Evolutionary conservation across 192 early-diverging fungal species (phyloP).

Genomic region (Mortierella alpina): DNA sequence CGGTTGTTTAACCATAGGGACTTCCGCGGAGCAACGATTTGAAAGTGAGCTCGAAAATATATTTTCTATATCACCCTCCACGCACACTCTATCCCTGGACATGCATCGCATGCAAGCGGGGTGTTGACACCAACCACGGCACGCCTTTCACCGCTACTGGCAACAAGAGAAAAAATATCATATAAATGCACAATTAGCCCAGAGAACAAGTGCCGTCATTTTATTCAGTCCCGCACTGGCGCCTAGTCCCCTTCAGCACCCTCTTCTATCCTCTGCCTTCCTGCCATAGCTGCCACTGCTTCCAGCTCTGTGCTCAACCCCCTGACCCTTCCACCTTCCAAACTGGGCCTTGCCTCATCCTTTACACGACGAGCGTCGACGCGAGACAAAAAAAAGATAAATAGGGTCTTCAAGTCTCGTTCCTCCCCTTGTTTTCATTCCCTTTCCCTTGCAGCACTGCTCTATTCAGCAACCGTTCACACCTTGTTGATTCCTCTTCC

Average conservation of each 20-base stretch:
- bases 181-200: too few relatives aligned
- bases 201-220: too few relatives aligned
- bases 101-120: too few relatives aligned
- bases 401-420: background rate
- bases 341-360: background rate
- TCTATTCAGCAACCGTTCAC: background rate
- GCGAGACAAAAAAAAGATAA: too few relatives aligned
- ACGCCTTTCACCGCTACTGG: too few relatives aligned
- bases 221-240: background rate
- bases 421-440: background rate
- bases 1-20: too few relatives aligned
- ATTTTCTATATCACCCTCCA: too few relatives aligned
- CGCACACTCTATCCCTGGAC: too few relatives aligned
- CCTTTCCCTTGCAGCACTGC: background rate
- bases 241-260: background rate
- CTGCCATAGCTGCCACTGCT: background rate
- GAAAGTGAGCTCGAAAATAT: too few relatives aligned
- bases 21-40: too few relatives aligned
- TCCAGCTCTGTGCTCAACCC: background rate
- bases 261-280: background rate
- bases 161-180: too few relatives aligned
- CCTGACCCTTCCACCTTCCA: slow-evolving; percentile 7
- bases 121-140: too few relatives aligned
- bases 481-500: background rate
- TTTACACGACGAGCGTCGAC: background rate